phyloP scores from a whole-genome alignment of 148 eudicot genomes.

The Rhododendron williamsianum region DNA sequence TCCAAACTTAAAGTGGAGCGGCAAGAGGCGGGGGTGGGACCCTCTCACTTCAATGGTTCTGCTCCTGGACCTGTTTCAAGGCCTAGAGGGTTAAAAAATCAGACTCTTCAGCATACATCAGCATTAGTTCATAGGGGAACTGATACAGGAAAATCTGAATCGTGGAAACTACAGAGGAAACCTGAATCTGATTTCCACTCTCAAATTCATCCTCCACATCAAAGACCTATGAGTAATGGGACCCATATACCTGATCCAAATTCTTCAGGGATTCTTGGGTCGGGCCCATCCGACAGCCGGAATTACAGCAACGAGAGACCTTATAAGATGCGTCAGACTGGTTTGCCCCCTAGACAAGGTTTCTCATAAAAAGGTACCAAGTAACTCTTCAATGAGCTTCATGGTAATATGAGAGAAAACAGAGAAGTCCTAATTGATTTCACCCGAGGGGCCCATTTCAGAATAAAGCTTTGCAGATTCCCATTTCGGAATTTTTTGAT shows the following conservation, averaged over 20 bases:
- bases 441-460: slow-evolving; percentile 19
- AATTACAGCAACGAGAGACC: slow-evolving; percentile 46
- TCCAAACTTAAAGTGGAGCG: slow-evolving; percentile 82
- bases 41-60: slow-evolving; percentile 68
- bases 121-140: slow-evolving; percentile 38
- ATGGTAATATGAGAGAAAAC: slow-evolving; percentile 10
- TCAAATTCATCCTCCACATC: slow-evolving; percentile 45
- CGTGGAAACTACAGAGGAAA: slow-evolving; percentile 83
- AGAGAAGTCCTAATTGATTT: slow-evolving; percentile 15
- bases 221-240: slow-evolving; percentile 43
- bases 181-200: slow-evolving; percentile 61
- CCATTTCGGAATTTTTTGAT: slow-evolving; percentile 15
- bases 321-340: slow-evolving; percentile 52
- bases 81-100: slow-evolving; percentile 32
- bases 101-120: slow-evolving; percentile 29
- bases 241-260: slow-evolving; percentile 47
- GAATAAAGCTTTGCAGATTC: slow-evolving; percentile 23
- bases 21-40: slow-evolving; percentile 62
- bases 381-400: slow-evolving; percentile 21
- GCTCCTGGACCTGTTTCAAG: slow-evolving; percentile 10
- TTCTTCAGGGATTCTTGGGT: slow-evolving; percentile 73
- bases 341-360: slow-evolving; percentile 50
- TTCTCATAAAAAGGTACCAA: slow-evolving; percentile 45
- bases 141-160: slow-evolving; percentile 74
- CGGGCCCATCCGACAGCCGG: slow-evolving; percentile 72